These are phyloP conservation scores for Phytopythium delawarense DNA, from an alignment of 352 stramenopile genomes.

Conservation along the genomic window DNA sequence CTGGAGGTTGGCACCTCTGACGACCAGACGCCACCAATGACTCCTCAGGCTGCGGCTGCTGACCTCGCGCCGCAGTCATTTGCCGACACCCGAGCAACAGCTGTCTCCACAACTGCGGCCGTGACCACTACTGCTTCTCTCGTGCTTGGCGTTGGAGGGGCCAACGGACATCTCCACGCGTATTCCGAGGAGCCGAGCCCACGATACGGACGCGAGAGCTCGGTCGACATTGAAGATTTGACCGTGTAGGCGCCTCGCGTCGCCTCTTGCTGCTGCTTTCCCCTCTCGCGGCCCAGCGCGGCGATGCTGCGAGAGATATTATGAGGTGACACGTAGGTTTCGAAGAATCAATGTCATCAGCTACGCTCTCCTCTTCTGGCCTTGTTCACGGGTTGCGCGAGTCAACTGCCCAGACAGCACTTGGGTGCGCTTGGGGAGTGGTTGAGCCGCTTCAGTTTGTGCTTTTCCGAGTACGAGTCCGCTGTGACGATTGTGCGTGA, in stretches of 20 bases:
- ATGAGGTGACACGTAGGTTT: not conserved
- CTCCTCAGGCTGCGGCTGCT: not conserved
- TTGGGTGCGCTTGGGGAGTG: slow-evolving; percentile 4
- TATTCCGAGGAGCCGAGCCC: slow-evolving; percentile 2
- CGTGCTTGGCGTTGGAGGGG: not conserved
- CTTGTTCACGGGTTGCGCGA: not conserved
- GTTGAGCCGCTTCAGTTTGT: not conserved
- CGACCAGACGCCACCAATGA: slow-evolving; percentile 5
- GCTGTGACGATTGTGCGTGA: not conserved
- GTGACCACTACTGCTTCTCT: not conserved
- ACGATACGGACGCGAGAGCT: slow-evolving; percentile 15
- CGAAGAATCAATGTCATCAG: not conserved
- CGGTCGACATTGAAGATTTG: slow-evolving; percentile 21
- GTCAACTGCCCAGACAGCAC: not conserved
- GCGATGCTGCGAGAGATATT: not conserved
- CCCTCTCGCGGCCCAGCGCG: not conserved
- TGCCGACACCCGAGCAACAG: not conserved
- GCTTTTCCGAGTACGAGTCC: slow-evolving; percentile 2
- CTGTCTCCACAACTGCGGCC: not conserved
- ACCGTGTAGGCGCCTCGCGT: slow-evolving; percentile 13
- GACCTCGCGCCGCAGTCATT: not conserved
- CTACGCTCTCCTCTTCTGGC: not conserved
- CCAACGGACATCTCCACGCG: not conserved
- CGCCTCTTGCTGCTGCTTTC: not conserved
- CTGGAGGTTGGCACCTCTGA: slow-evolving; percentile 37